phyloP scores from a whole-genome alignment of 1,139 yeast genomes.

The Yamadazyma dendronema region DNA sequence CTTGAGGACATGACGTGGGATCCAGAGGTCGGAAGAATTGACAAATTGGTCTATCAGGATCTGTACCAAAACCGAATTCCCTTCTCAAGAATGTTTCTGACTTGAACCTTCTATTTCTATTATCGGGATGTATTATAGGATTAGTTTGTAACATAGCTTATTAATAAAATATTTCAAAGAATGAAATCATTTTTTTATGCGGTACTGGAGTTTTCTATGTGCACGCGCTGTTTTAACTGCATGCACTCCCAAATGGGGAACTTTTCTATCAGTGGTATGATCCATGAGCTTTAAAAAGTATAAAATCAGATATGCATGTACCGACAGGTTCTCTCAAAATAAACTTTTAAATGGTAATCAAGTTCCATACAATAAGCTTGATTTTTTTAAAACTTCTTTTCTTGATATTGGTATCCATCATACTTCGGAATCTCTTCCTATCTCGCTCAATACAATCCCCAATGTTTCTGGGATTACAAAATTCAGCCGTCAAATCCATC shows the following conservation, averaged over 20 bases:
- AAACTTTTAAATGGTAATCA: too few species aligned
- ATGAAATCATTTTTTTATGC: too few species aligned
- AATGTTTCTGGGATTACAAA: too few species aligned
- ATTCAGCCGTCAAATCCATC: background rate
- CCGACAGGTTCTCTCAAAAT: too few species aligned
- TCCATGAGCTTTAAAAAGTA: background rate
- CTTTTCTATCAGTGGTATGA: background rate
- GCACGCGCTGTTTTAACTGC: too few species aligned
- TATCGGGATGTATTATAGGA: constrained; percentile 44
- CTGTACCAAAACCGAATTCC: constrained; percentile 80
- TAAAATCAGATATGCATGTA: background rate
- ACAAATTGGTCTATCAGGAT: constrained; percentile 90
- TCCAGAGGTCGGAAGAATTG: constrained; percentile 61
- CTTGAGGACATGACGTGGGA: constrained; percentile 80
- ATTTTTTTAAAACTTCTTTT: background rate
- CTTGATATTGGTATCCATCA: background rate
- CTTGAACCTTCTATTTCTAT: constrained; percentile 53
- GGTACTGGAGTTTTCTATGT: background rate
- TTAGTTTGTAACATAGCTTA: constrained; percentile 32
- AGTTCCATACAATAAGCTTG: too few species aligned
- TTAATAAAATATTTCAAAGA: too few species aligned
- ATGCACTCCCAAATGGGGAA: background rate
- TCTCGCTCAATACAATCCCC: too few species aligned
- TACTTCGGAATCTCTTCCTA: background rate
- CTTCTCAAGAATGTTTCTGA: constrained; percentile 81